Percentiles rank a stretch among this genome's conserved stretches.
Conservation (phyloP, 2,329 filamentous ascomycete species). For the Pseudogymnoascus sp. region DNA sequence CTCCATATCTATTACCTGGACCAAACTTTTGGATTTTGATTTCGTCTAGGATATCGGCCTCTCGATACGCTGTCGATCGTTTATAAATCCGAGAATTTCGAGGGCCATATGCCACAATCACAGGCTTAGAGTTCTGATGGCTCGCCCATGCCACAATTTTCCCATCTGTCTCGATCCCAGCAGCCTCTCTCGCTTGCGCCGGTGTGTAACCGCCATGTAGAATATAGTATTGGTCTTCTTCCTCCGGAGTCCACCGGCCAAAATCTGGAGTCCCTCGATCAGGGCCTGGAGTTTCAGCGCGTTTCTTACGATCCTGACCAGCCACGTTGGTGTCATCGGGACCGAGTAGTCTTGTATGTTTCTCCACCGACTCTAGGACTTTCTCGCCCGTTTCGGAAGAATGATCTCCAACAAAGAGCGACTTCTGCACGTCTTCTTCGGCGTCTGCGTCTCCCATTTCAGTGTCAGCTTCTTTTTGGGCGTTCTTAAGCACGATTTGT, state of each 20-base stretch:
- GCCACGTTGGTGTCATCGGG: too few species aligned
- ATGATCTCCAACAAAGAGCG: neutral
- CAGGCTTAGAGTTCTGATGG: neutral
- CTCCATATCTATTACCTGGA: neutral
- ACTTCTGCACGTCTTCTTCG: neutral
- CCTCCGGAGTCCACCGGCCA: neutral
- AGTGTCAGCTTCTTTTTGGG: neutral
- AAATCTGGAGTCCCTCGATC: too few species aligned
- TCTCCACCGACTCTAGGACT: too few species aligned
- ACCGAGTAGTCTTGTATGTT: too few species aligned
- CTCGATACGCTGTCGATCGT: neutral
- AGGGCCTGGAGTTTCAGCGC: too few species aligned
- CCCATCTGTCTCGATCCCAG: neutral
- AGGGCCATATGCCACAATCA: slow-evolving; percentile 10
- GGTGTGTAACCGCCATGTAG: neutral
- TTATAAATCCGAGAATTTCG: slow-evolving; percentile 11
- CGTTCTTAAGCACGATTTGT: neutral
- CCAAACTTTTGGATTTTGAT: neutral
- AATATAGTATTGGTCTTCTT: neutral
- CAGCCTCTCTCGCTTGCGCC: neutral
- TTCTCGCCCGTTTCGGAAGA: too few species aligned
- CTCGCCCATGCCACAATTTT: slow-evolving; percentile 9
- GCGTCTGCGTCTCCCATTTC: neutral
- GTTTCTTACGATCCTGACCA: too few species aligned
- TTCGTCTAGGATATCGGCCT: neutral